Evolutionary conservation across 108 stramenopile genomes (phyloP).

Genomic region (Cyclostephanos tholiformis): DNA sequence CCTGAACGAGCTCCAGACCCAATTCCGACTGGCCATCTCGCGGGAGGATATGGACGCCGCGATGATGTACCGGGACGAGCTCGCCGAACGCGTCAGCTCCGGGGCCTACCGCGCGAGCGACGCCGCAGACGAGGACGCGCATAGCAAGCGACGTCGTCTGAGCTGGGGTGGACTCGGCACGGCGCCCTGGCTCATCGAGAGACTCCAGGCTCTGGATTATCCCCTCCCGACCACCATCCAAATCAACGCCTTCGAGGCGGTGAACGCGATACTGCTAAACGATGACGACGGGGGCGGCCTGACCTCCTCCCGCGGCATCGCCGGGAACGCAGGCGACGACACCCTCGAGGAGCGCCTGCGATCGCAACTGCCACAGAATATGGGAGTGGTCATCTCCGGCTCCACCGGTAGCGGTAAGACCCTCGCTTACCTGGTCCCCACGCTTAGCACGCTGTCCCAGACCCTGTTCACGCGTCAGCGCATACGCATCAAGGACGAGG

Average conservation of each 20-base stretch:
- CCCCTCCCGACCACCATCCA: slow-evolving; percentile 87
- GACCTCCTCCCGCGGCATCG: not conserved
- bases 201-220: slow-evolving; percentile 72
- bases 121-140: slow-evolving; percentile 40
- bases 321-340: slow-evolving; percentile 40
- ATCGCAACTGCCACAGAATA: slow-evolving; percentile 39
- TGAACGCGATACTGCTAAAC: slow-evolving; percentile 65
- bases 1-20: slow-evolving; percentile 84
- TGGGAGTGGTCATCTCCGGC: slow-evolving; percentile 74
- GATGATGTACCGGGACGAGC: slow-evolving; percentile 57
- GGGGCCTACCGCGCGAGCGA: slow-evolving; percentile 34
- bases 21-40: slow-evolving; percentile 68
- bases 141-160: slow-evolving; percentile 47
- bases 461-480: slow-evolving; percentile 76
- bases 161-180: slow-evolving; percentile 82
- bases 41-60: slow-evolving; percentile 72
- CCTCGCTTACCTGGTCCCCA: slow-evolving; percentile 76
- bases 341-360: slow-evolving; percentile 64
- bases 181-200: slow-evolving; percentile 81
- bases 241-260: slow-evolving; percentile 84
- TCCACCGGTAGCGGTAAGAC: slow-evolving; percentile 73
- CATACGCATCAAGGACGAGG: slow-evolving; percentile 77
- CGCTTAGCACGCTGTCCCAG: slow-evolving; percentile 74
- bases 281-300: slow-evolving; percentile 8
- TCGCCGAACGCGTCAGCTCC: slow-evolving; percentile 56